Evolutionary conservation across 164 flowering plant species (phyloP).

Genomic region (Saururus chinensis): DNA sequence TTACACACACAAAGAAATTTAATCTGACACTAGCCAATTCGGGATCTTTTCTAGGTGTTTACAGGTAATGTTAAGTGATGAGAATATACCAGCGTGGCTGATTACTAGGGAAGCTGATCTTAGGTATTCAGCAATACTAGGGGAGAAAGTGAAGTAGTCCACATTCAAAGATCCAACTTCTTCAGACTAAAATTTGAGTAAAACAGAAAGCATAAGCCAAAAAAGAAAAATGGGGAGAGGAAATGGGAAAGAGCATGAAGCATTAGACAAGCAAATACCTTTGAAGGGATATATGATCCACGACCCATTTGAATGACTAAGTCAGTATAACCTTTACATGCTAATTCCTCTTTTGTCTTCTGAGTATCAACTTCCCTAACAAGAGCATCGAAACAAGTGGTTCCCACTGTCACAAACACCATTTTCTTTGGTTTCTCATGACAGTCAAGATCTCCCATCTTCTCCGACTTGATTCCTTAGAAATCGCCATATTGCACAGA

Average conservation of each 20-base stretch:
- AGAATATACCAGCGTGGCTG: slow-evolving; percentile 71
- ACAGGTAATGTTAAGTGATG: background rate
- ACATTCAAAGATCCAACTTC: slow-evolving; percentile 52
- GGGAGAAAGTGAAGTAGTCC: slow-evolving; percentile 73
- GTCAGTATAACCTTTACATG: slow-evolving; percentile 51
- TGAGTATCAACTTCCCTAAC: slow-evolving; percentile 52
- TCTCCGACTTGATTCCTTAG: background rate
- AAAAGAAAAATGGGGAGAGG: background rate
- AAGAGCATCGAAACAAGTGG: slow-evolving; percentile 76
- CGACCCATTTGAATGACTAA: slow-evolving; percentile 86
- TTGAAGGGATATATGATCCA: slow-evolving; percentile 56
- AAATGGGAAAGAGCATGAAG: background rate
- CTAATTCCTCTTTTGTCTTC: slow-evolving; percentile 43
- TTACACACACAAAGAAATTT: background rate
- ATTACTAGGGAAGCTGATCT: slow-evolving; percentile 72
- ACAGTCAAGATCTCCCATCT: slow-evolving; percentile 6
- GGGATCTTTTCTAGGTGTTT: background rate
- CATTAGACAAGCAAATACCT: slow-evolving; percentile 29
- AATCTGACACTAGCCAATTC: background rate
- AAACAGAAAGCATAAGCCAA: background rate
- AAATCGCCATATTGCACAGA: no score
- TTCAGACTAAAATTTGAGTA: slow-evolving; percentile 26
- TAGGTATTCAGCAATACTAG: slow-evolving; percentile 66
- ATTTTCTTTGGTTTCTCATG: slow-evolving; percentile 8
- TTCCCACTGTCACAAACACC: slow-evolving; percentile 86